A percentile compares a stretch with the other conserved stretches of the same genome.
Conservation (phyloP, 2,329 filamentous ascomycete species). For the Sarocladium strictum region DNA sequence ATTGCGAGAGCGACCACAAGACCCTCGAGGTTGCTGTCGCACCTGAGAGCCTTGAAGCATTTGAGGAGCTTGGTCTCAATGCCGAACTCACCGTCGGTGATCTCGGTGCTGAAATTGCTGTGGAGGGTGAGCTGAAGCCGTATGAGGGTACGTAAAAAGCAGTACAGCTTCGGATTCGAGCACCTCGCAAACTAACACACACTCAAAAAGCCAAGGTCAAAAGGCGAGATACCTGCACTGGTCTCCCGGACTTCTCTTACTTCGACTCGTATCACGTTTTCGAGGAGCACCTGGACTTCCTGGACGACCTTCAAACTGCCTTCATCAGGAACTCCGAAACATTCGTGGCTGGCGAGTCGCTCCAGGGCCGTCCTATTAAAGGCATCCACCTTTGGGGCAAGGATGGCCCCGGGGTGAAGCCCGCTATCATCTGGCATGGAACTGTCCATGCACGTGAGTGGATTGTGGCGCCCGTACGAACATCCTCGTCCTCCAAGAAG, state of each 20-base stretch:
- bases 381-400: slow-evolving; percentile 53
- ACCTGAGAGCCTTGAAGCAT: slow-evolving; percentile 16
- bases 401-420: slow-evolving; percentile 36
- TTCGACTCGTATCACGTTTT: slow-evolving; percentile 50
- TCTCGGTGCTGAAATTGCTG: slow-evolving; percentile 19
- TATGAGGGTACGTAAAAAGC: slow-evolving; percentile 17
- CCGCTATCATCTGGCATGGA: slow-evolving; percentile 49
- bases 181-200: background rate
- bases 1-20: slow-evolving; percentile 17
- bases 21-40: slow-evolving; percentile 21
- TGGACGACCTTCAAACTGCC: slow-evolving; percentile 34
- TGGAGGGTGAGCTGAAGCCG: slow-evolving; percentile 16
- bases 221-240: slow-evolving; percentile 6
- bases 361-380: slow-evolving; percentile 48
- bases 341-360: slow-evolving; percentile 40
- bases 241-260: slow-evolving; percentile 10
- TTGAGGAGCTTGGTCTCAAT: slow-evolving; percentile 19
- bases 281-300: slow-evolving; percentile 42
- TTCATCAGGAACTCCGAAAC: slow-evolving; percentile 41
- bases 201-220: slow-evolving; percentile 1
- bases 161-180: too few species aligned
- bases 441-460: slow-evolving; percentile 57
- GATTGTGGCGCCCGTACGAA: slow-evolving; percentile 37
- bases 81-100: slow-evolving; percentile 17
- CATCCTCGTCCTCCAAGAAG: background rate